A percentile compares a stretch with the other conserved stretches of the same genome.
Evolutionary conservation across 2,329 filamentous ascomycete genomes (phyloP).

Genomic region (Dactylellina sp.): DNA sequence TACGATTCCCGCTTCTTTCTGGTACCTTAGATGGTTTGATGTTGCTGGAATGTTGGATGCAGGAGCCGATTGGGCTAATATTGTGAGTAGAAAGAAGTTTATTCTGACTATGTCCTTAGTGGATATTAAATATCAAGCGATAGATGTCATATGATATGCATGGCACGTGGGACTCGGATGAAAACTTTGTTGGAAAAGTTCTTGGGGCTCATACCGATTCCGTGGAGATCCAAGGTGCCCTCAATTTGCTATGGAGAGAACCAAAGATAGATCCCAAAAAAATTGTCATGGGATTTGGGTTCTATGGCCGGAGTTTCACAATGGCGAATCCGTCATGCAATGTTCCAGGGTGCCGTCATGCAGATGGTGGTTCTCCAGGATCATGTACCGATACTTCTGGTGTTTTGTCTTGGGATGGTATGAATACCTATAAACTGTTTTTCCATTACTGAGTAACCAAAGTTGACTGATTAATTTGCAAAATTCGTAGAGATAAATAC

Average conservation of each 20-base stretch:
- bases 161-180: conserved; percentile 56
- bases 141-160: conserved; percentile 57
- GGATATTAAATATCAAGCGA: too few relatives aligned
- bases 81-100: too few relatives aligned
- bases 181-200: too few relatives aligned
- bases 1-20: conserved; percentile 54
- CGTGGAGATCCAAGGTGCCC: conserved; percentile 45
- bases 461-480: too few relatives aligned
- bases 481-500: too few relatives aligned
- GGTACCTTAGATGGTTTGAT: conserved; percentile 56
- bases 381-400: conserved; percentile 45
- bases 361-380: conserved; percentile 33
- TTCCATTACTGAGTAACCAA: too few relatives aligned
- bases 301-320: conserved; percentile 59
- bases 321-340: conserved; percentile 58
- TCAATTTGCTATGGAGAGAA: conserved; percentile 62
- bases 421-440: not conserved
- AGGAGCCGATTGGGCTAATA: too few relatives aligned
- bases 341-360: conserved; percentile 59
- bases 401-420: conserved; percentile 31
- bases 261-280: conserved; percentile 44
- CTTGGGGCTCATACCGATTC: too few relatives aligned
- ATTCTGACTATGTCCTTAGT: too few relatives aligned
- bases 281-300: conserved; percentile 58
- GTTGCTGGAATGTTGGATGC: too few relatives aligned